Percentiles rank a stretch among this genome's conserved stretches.
Conservation (phyloP, 345 rosid genomes). For the Lepidium aucheri region DNA sequence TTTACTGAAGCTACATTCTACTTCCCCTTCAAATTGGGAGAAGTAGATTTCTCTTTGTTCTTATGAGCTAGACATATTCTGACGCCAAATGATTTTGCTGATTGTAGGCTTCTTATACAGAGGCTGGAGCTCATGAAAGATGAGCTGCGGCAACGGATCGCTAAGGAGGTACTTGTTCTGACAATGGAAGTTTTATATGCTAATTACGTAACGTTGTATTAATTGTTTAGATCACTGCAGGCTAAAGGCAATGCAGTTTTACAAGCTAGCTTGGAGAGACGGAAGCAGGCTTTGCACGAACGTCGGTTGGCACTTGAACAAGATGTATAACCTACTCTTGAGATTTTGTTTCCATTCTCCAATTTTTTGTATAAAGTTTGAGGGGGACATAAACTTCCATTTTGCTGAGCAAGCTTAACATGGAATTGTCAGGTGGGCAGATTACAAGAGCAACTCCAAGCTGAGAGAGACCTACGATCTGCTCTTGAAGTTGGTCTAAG, state of each 20-base stretch:
- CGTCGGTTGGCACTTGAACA: conserved; percentile 98
- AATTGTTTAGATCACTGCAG: conserved; percentile 32
- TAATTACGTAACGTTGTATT: conserved; percentile 11
- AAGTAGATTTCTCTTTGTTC: neutral
- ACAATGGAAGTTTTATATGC: conserved; percentile 9
- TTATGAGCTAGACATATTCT: neutral
- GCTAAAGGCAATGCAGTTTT: conserved; percentile 95
- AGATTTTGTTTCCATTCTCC: neutral
- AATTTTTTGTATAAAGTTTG: neutral
- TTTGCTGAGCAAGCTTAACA: conserved; percentile 1
- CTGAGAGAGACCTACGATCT: conserved; percentile 94
- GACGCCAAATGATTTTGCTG: neutral
- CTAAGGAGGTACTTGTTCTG: conserved; percentile 67
- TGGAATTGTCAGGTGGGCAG: conserved; percentile 57
- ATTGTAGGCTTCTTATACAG: conserved; percentile 82
- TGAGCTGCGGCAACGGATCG: conserved; percentile 89
- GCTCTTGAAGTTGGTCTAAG: conserved; percentile 97
- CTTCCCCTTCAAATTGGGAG: neutral
- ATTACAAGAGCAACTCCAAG: conserved; percentile 95
- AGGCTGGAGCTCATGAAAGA: conserved; percentile 93
- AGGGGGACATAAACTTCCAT: neutral
- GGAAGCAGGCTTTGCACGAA: conserved; percentile 99
- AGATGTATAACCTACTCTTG: conserved; percentile 52
- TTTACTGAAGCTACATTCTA: neutral
- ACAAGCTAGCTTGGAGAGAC: conserved; percentile 96